Percentiles rank a stretch among this genome's conserved stretches.
phyloP scores from a whole-genome alignment of 2,329 filamentous ascomycete genomes.

The Dactylonectria estremocensis region DNA sequence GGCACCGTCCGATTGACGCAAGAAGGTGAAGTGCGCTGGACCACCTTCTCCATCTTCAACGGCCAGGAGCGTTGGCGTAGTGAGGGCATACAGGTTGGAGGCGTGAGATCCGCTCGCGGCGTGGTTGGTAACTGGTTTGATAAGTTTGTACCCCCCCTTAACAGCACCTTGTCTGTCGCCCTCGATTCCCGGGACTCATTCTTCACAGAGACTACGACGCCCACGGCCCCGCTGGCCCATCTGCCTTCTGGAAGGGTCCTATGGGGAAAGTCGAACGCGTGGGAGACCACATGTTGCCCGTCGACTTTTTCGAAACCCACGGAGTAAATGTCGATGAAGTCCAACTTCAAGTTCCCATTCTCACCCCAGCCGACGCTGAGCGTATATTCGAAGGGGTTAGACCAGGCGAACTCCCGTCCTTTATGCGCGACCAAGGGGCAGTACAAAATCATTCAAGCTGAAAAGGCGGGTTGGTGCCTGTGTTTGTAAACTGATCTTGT shows the following conservation, averaged over 20 bases:
- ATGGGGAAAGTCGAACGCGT: conserved; percentile 58
- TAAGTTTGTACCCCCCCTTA: conserved; percentile 63
- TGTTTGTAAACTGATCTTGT: too few species aligned
- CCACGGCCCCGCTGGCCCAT: conserved; percentile 81
- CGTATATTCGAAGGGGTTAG: too few species aligned
- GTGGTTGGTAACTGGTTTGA: conserved; percentile 86
- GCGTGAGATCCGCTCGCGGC: conserved; percentile 74
- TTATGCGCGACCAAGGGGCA: too few species aligned
- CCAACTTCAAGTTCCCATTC: background rate
- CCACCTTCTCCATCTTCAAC: conserved; percentile 74
- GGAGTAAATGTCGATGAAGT: conserved; percentile 45
- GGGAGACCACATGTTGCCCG: conserved; percentile 52
- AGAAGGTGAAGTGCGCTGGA: conserved; percentile 83
- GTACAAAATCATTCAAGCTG: conserved; percentile 31
- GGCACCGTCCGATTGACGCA: conserved; percentile 76
- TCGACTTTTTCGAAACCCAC: conserved; percentile 51
- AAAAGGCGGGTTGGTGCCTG: conserved; percentile 24
- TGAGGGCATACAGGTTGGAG: conserved; percentile 83
- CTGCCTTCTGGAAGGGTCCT: conserved; percentile 83
- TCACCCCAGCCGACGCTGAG: background rate
- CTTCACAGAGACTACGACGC: conserved; percentile 71
- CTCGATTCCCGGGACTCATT: background rate
- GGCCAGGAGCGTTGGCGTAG: conserved; percentile 82
- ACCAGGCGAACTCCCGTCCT: too few species aligned
- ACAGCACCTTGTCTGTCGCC: background rate